Percentiles rank a stretch among this genome's conserved stretches.
Conservation (phyloP, 768 basidiomycete species). For the Nidularia sp. region DNA sequence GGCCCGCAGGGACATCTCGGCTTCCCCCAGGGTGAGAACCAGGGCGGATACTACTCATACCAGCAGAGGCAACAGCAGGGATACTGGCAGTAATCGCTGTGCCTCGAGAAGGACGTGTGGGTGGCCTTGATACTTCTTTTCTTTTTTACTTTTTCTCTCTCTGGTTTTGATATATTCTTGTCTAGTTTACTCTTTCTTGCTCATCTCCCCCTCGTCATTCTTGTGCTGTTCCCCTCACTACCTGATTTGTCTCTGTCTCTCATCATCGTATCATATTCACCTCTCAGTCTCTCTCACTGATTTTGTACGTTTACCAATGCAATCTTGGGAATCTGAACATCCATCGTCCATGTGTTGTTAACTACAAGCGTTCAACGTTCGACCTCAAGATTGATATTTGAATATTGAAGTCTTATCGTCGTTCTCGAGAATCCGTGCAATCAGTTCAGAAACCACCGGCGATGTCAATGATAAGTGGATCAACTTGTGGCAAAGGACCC, state of each 20-base stretch:
- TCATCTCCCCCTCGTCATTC: background rate
- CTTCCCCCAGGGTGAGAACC: conserved; percentile 62
- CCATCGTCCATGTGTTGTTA: too few relatives aligned
- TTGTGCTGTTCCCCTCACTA: background rate
- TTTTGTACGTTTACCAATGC: conserved; percentile 7
- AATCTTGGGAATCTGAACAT: conserved; percentile 1
- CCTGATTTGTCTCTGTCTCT: background rate
- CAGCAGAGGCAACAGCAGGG: conserved; percentile 60
- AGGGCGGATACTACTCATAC: conserved; percentile 70
- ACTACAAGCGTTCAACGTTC: too few relatives aligned
- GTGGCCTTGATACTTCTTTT: background rate
- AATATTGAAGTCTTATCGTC: too few relatives aligned
- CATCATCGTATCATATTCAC: background rate
- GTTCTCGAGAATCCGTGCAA: too few relatives aligned
- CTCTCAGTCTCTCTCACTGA: conserved; percentile 3
- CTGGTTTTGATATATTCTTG: conserved; percentile 3
- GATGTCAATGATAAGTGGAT: too few relatives aligned
- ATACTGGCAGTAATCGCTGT: conserved; percentile 50
- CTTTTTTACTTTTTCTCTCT: conserved; percentile 8
- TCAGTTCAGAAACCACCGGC: too few relatives aligned
- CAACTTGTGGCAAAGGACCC: too few relatives aligned
- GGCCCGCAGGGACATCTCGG: conserved; percentile 55
- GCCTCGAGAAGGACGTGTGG: background rate
- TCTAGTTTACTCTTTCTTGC: conserved; percentile 4
- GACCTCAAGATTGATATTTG: too few relatives aligned